Base-by-base conservation (phyloP, 2,329 filamentous ascomycete genomes). In the Phialophora tarda region DNA sequence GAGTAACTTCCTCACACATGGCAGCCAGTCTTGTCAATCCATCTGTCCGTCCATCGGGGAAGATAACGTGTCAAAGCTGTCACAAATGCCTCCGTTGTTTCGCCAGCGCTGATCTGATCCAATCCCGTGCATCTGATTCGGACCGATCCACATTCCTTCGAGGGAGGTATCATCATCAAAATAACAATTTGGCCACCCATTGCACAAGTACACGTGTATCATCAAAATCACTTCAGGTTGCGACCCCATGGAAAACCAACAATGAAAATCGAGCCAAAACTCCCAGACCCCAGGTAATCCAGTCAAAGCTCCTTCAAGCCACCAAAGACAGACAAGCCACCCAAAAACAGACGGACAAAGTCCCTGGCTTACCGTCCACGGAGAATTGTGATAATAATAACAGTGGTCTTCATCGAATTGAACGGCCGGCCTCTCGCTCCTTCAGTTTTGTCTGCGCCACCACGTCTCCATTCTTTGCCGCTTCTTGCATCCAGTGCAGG, bases 401-500 rank as follows among this genome's bases (percentile, higher is more conserved):
- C 56, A 69, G 66, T 38, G 30, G 51, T 64, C 54, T 67, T 82
- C 76, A 84, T 69, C 83, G 82, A 74, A 86, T 82, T 60, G 81
- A 84, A 74, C 88, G 85, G 76, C 88, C 84, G 75, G 88, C 86
- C 73, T 86, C 84, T 55, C 85, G 79, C 79, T 96, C 91, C 70
- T 89, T 85, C 77, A 97, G 81, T 79, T 94, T 93, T 76, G 89
- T 90, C 75, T 88, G 89, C 23, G 94, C 94, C 72, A 96, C 82
- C 74, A 90, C 86, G 76, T 98, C 94, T 0, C 93, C 93, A n/a
- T 93, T 93, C 62, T 86, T 85, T 73, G 92, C 91, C 44, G 91
- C 93, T 71, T 91, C 84, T 80, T 94, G 92, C 93, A 98, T 97
- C 93, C 94, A 98, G 82, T 98, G 94, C 78, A 96, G 89, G 10